Conservation (phyloP, 805 yeast genomes). For the Ogataea chonburiensis region DNA sequence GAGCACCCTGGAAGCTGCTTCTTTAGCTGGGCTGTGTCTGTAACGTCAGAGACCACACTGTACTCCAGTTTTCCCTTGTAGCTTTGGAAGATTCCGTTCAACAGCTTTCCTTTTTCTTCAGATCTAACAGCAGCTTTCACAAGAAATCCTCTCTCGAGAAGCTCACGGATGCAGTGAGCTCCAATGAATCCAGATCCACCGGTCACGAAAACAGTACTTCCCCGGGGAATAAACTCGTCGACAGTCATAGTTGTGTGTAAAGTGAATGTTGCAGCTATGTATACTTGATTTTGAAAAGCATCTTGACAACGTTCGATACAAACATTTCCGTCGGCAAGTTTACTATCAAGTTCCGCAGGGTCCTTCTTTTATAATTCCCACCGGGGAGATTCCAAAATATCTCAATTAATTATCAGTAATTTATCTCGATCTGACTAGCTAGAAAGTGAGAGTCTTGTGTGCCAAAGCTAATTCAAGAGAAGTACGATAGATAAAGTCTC, state of each 20-base stretch:
- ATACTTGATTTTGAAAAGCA: no score
- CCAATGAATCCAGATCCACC: slow-evolving; percentile 54
- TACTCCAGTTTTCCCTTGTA: slow-evolving; percentile 36
- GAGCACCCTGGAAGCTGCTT: slow-evolving; percentile 47
- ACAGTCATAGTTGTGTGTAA: no score
- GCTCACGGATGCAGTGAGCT: slow-evolving; percentile 36
- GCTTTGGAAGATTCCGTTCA: slow-evolving; percentile 9
- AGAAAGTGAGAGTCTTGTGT: slow-evolving; percentile 19
- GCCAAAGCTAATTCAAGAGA: slow-evolving; percentile 33
- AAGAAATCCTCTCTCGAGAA: slow-evolving; percentile 38
- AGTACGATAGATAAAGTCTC: slow-evolving; percentile 29
- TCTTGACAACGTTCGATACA: no score
- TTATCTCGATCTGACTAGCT: no score
- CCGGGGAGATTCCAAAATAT: no score
- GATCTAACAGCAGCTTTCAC: slow-evolving; percentile 49
- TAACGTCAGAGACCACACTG: slow-evolving; percentile 49
- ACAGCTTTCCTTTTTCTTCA: slow-evolving; percentile 23
- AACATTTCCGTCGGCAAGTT: no score
- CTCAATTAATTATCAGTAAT: no score
- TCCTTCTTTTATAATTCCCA: no score
- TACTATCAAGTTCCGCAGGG: slow-evolving; percentile 3
- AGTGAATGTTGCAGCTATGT: no score
- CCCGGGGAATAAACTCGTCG: background rate
- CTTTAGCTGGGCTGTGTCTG: slow-evolving; percentile 40
- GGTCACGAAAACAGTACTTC: slow-evolving; percentile 36